These are phyloP conservation scores for Phylloboletellus chloephorus DNA, from an alignment of 1,284 basidiomycete genomes.

Conservation along the genomic window DNA sequence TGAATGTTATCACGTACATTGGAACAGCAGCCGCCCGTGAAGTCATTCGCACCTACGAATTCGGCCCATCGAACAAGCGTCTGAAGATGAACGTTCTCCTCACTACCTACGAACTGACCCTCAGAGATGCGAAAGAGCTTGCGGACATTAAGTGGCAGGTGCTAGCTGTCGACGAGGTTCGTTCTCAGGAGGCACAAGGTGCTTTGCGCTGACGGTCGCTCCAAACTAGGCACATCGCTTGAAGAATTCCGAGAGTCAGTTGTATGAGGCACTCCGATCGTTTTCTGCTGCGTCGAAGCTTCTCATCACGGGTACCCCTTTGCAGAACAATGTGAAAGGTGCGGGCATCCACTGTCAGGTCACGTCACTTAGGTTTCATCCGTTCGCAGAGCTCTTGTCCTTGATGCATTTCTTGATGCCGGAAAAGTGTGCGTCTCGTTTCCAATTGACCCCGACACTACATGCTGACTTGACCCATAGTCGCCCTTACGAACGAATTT, in stretches of 20 bases:
- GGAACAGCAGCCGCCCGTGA: slow-evolving; percentile 86
- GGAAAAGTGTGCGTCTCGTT: slow-evolving; percentile 74
- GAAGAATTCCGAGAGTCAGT: slow-evolving; percentile 96
- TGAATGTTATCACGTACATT: slow-evolving; percentile 97
- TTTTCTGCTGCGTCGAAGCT: slow-evolving; percentile 91
- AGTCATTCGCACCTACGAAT: slow-evolving; percentile 91
- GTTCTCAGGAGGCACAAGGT: slow-evolving; percentile 15
- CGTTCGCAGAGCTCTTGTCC: slow-evolving; percentile 76
- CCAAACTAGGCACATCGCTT: slow-evolving; percentile 81
- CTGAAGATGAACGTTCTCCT: slow-evolving; percentile 96
- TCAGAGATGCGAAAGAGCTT: slow-evolving; percentile 88
- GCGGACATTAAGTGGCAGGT: slow-evolving; percentile 97
- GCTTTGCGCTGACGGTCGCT: slow-evolving; percentile 10
- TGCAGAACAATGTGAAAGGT: slow-evolving; percentile 99
- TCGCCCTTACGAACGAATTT: slow-evolving; percentile 87
- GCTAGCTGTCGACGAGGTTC: slow-evolving; percentile 91
- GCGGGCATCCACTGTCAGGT: slow-evolving; percentile 22
- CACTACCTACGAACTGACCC: slow-evolving; percentile 95
- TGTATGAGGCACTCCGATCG: slow-evolving; percentile 89
- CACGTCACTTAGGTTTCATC: slow-evolving; percentile 8
- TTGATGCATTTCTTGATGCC: slow-evolving; percentile 99
- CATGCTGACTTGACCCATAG: slow-evolving; percentile 37
- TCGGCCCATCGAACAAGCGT: slow-evolving; percentile 80
- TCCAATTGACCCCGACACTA: slow-evolving; percentile 1
- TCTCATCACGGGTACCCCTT: slow-evolving; percentile 95